These are phyloP conservation scores for Ascochyta koolunga DNA, from an alignment of 2,329 filamentous ascomycete genomes.

Conservation along the genomic window DNA sequence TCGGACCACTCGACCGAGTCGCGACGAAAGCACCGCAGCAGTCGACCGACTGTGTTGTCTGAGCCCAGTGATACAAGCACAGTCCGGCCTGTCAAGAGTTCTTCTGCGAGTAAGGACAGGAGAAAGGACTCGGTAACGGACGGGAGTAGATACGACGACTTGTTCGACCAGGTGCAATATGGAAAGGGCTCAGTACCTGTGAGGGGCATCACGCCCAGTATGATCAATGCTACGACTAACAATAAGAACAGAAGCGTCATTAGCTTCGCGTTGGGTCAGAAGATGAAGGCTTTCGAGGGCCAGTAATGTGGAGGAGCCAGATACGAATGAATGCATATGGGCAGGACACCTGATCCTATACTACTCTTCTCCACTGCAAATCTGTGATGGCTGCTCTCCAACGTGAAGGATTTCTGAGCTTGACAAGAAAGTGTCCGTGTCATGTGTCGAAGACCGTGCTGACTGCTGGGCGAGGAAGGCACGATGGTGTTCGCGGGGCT, in stretches of 20 bases:
- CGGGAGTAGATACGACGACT: constrained; percentile 34
- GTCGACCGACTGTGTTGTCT: constrained; percentile 32
- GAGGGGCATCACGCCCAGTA: constrained; percentile 47
- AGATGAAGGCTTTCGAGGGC: constrained; percentile 37
- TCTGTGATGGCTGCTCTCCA: background rate
- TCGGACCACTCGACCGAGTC: constrained; percentile 29
- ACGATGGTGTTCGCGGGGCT: constrained; percentile 2
- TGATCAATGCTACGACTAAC: constrained; percentile 41
- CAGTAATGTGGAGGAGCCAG: background rate
- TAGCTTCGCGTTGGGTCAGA: constrained; percentile 42
- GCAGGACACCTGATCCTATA: background rate
- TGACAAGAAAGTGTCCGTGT: background rate
- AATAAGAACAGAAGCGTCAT: constrained; percentile 46
- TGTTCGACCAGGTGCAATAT: constrained; percentile 38
- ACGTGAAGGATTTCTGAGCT: background rate
- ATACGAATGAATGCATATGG: background rate
- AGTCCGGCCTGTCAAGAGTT: constrained; percentile 33
- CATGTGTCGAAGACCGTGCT: background rate
- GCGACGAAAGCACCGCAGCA: constrained; percentile 25
- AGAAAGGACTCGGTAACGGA: constrained; percentile 43
- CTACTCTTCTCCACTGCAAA: background rate
- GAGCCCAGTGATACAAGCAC: constrained; percentile 46
- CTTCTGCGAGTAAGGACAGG: constrained; percentile 18
- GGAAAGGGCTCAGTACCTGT: constrained; percentile 42
- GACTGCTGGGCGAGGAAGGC: background rate